A percentile compares a stretch with the other conserved stretches of the same genome.
phyloP scores from a whole-genome alignment of 768 basidiomycete genomes.

The Floccularia luteovirens region DNA sequence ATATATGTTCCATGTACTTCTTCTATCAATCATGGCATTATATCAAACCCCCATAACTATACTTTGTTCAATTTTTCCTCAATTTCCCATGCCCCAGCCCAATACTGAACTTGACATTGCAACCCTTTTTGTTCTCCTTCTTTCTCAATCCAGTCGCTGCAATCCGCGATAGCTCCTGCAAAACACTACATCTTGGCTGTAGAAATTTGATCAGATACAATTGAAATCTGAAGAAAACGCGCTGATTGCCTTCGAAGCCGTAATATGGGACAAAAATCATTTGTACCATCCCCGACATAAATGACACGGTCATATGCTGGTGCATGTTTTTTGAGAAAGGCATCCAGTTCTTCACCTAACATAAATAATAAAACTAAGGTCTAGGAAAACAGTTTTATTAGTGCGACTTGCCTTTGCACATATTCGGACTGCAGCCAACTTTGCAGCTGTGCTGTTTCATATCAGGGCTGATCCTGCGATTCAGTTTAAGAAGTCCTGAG shows the following conservation, averaged over 20 bases:
- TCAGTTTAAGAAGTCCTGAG: conserved; percentile 65
- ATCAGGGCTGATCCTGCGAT: conserved; percentile 65
- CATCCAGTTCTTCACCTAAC: conserved; percentile 86
- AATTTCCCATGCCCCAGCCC: conserved; percentile 95
- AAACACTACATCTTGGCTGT: conserved; percentile 75
- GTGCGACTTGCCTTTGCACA: conserved; percentile 83
- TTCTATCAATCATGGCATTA: too few relatives aligned
- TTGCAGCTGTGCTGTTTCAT: conserved; percentile 78
- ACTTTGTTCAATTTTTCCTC: conserved; percentile 68
- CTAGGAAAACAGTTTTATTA: background rate
- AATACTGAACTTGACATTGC: conserved; percentile 68
- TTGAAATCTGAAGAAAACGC: background rate
- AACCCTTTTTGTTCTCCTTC: conserved; percentile 64
- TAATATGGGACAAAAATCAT: conserved; percentile 92
- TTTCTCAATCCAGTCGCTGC: conserved; percentile 63
- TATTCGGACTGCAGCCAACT: conserved; percentile 90
- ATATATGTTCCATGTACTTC: background rate
- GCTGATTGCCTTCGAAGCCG: conserved; percentile 55
- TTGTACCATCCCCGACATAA: conserved; percentile 91
- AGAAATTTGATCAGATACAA: background rate
- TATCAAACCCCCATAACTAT: too few relatives aligned
- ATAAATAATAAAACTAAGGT: background rate
- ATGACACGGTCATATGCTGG: conserved; percentile 68
- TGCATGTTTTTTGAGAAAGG: conserved; percentile 59
- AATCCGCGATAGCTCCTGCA: conserved; percentile 77